Evolutionary conservation across 305 asterid genomes (phyloP), one percentile per base, ranked within the genome.

Genomic region (Fraxinus sp.): DNA sequence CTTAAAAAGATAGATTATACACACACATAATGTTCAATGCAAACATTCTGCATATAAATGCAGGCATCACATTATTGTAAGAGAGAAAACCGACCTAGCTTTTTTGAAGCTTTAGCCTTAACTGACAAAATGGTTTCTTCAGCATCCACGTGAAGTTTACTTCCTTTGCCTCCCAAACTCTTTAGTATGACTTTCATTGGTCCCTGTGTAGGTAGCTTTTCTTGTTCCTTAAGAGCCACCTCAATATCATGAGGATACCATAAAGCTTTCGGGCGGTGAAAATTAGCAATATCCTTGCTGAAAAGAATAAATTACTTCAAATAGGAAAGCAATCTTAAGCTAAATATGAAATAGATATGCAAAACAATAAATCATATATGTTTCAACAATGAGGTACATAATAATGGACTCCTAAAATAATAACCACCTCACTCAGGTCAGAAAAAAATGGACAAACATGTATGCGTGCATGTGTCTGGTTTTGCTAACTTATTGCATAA

Each of bases 171-270:
- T 76, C 99, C 99, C 91, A 97, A 90, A 90, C 99, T 97, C 92
- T 93, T 97, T 91, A 97, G 83, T 89, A 97, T 93, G 79, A 97
- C 89, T 91, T 97, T 97, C 95, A 95, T 95, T 52, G 97, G 89
- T 79, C 98, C 97, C 71, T 92, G 95, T 55, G 88, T 86, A 79
- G 96, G 89, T 84, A 91, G 89, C 87, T 86, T 92, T 82, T 92
- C 92, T 82, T 91, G 97, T 87, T 92, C 94, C 90, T 91, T 90
- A 77, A 93, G 87, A 82, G 93, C 93, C 79, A 95, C 98, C 90
- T 92, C 99, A 89, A 92, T 95, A 85, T 97, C 97, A 90, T 95
- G 98, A 88, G 99, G 99, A 90, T 97, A 91, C 98, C 99, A 97
- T 74, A 90, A 86, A 79, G 97, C 97, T 87, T 91, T 95, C 78